Base-by-base conservation (phyloP, 495 filamentous ascomycete genomes). In the Penicillium cataractarum region DNA sequence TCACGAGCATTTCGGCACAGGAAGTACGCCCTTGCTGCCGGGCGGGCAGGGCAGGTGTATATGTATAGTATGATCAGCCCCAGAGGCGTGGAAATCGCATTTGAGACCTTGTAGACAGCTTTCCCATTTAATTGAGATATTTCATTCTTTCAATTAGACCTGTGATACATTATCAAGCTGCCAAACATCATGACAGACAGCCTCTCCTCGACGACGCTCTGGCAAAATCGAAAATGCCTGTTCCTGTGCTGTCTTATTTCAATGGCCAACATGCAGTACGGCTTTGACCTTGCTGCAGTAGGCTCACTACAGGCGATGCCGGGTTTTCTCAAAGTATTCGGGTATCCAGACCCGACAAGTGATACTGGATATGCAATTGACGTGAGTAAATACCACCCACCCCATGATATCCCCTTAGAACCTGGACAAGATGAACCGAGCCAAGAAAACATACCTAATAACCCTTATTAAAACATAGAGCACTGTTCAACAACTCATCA, bases 401-500 rank as follows among this genome's bases (percentile, higher is more conserved):
- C 4, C 35, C 3, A 19, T 35, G 13, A 3, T 33, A 1, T 31
- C 29, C 29, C n/a, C n/a, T n/a, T n/a, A n/a, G n/a, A n/a, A n/a
- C n/a, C n/a, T n/a, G n/a, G n/a, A n/a, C n/a, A n/a, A n/a, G n/a
- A n/a, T n/a, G n/a, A n/a, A n/a, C n/a, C n/a, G n/a, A n/a, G n/a
- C n/a, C n/a, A n/a, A n/a, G n/a, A n/a, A n/a, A 33, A 21, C 26
- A 39, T 13, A 17, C 33, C 17, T 44, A 32, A 53, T 19, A 48
- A 10, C 35, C 12, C 13, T 4, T 12, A 2, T 31, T 31, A 12
- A 10, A 1, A 0, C 13, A 5, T 10, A 61, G 63, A 67, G 65
- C 24, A 63, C 57, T 39, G 55, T 57, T 9, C 63, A 87, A 63
- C 86, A 87, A 55, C 44, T 70, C 2, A 70, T 67, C 4, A 64